A percentile compares a stretch with the other conserved stretches of the same genome.
phyloP scores from a whole-genome alignment of 352 stramenopile genomes.

The Pythium pyrilobum region DNA sequence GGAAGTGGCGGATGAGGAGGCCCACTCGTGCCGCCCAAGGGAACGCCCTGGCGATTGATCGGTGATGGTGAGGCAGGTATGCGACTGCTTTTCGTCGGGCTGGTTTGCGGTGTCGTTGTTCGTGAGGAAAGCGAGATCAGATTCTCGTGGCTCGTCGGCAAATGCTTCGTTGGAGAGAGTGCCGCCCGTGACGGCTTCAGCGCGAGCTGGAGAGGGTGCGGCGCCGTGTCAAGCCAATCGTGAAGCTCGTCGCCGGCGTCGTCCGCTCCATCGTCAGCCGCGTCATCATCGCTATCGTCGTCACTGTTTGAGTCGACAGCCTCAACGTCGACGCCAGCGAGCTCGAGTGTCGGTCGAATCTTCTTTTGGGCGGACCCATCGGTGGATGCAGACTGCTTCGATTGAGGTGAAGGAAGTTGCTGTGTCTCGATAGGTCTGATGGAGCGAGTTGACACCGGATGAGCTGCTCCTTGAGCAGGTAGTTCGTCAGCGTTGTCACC shows the following conservation, averaged over 20 bases:
- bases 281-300: conserved; percentile 15
- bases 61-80: neutral
- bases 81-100: neutral
- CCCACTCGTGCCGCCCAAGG: neutral
- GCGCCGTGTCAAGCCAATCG: conserved; percentile 43
- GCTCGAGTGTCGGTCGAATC: conserved; percentile 10
- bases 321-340: conserved; percentile 5
- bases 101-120: neutral
- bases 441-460: neutral
- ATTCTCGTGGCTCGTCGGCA: neutral
- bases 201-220: neutral
- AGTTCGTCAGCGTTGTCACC: neutral
- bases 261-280: conserved; percentile 18
- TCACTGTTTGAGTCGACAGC: conserved; percentile 11
- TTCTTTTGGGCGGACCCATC: neutral
- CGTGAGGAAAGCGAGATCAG: neutral
- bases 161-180: neutral
- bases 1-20: conserved; percentile 11
- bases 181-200: neutral
- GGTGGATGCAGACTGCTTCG: neutral
- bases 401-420: neutral
- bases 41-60: neutral
- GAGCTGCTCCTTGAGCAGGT: no score
- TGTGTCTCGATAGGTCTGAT: no score
- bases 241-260: conserved; percentile 37